Conservation (phyloP, 2,329 filamentous ascomycete genomes). For the Cladosporium sp. region DNA sequence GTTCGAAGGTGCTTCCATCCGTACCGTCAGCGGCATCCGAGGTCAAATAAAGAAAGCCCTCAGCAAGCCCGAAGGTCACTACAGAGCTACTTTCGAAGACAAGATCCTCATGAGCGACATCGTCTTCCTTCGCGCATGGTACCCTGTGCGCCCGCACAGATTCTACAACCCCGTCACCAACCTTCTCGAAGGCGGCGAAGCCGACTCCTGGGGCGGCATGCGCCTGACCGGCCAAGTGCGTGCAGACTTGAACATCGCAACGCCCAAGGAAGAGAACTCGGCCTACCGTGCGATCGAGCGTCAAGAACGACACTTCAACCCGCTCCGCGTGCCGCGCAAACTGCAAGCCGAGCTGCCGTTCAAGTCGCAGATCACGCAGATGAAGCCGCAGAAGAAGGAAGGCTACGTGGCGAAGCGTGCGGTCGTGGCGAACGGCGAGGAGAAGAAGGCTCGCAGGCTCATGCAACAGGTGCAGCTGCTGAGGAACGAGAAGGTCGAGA, state of each 20-base stretch:
- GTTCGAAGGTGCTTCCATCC: conserved; percentile 93
- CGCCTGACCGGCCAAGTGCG: conserved; percentile 89
- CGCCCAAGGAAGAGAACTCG: conserved; percentile 77
- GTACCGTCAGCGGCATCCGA: conserved; percentile 90
- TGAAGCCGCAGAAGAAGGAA: conserved; percentile 72
- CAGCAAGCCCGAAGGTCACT: conserved; percentile 88
- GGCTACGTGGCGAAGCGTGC: conserved; percentile 96
- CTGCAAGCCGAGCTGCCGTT: conserved; percentile 82
- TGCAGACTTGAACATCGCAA: conserved; percentile 66
- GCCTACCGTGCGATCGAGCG: conserved; percentile 67
- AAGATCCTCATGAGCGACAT: conserved; percentile 97
- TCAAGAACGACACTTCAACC: conserved; percentile 49
- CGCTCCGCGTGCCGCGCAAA: conserved; percentile 70
- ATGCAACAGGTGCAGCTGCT: conserved; percentile 92
- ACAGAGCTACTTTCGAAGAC: conserved; percentile 96
- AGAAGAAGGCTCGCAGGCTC: conserved; percentile 80
- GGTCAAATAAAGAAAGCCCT: conserved; percentile 97
- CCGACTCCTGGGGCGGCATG: conserved; percentile 75
- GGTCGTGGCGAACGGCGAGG: conserved; percentile 75
- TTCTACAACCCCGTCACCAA: conserved; percentile 98
- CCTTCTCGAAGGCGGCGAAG: conserved; percentile 60
- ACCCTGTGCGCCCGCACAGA: conserved; percentile 86
- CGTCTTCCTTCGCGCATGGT: conserved; percentile 94
- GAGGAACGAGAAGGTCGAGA: conserved; percentile 83
- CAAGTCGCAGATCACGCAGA: conserved; percentile 82